Percentiles rank a stretch among this genome's conserved stretches.
These are phyloP conservation scores for Beauveria pseudobassiana DNA, from an alignment of 2,329 filamentous ascomycete genomes.

Conservation along the genomic window DNA sequence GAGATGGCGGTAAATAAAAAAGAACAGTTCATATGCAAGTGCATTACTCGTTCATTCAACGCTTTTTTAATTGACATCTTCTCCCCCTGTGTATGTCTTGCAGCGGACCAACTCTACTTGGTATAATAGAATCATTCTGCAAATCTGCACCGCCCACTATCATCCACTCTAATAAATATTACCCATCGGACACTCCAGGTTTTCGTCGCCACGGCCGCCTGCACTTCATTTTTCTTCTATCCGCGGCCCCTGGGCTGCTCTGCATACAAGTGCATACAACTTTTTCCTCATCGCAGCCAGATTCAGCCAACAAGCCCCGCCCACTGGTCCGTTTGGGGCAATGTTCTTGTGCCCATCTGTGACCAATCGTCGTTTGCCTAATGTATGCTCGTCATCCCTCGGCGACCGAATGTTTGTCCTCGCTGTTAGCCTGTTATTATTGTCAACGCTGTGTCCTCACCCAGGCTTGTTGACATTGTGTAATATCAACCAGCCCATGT, in stretches of 20 bases:
- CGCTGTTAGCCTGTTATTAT: neutral
- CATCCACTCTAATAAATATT: neutral
- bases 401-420: constrained; percentile 5
- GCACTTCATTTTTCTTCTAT: neutral
- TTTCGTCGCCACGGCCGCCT: neutral
- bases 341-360: neutral
- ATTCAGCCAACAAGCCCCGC: neutral
- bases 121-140: no score
- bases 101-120: neutral
- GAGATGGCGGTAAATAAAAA: neutral
- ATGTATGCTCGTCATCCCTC: constrained; percentile 5
- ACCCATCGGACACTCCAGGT: neutral
- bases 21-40: neutral
- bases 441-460: neutral
- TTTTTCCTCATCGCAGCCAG: neutral
- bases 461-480: neutral
- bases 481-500: neutral
- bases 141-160: neutral
- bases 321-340: neutral
- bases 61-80: neutral
- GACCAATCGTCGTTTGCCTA: constrained; percentile 4
- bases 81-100: neutral
- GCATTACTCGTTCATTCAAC: neutral
- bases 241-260: neutral
- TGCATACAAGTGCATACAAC: neutral